phyloP scores from a whole-genome alignment of 1,284 basidiomycete species.

The Boletus sp. region DNA sequence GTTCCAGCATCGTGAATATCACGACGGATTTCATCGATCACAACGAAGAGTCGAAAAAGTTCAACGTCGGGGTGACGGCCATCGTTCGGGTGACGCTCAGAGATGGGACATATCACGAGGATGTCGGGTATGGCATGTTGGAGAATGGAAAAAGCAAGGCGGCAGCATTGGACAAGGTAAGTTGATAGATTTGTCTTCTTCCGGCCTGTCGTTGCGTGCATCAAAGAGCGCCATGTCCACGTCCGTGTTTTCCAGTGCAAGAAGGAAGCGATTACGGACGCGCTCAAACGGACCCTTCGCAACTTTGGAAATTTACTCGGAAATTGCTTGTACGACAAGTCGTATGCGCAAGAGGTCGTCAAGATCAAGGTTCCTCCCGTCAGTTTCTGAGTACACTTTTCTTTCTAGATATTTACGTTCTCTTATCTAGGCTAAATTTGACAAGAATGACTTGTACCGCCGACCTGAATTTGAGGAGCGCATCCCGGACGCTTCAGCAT shows the following conservation, averaged over 20 bases:
- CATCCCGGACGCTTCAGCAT: constrained; percentile 18
- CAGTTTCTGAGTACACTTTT: constrained; percentile 33
- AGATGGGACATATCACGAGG: constrained; percentile 92
- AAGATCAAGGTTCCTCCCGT: constrained; percentile 87
- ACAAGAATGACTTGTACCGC: constrained; percentile 73
- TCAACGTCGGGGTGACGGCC: constrained; percentile 81
- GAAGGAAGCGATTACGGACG: constrained; percentile 98
- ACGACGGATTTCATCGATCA: constrained; percentile 78
- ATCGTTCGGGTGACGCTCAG: constrained; percentile 86
- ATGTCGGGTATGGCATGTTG: constrained; percentile 87
- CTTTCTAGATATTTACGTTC: neutral
- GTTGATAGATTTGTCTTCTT: neutral
- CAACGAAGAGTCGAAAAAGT: constrained; percentile 67
- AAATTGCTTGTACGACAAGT: constrained; percentile 95
- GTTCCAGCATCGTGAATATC: constrained; percentile 79
- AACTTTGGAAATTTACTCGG: constrained; percentile 95
- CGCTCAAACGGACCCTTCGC: constrained; percentile 85
- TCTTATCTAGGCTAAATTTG: constrained; percentile 69
- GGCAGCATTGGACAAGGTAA: constrained; percentile 89
- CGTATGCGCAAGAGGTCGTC: constrained; percentile 81
- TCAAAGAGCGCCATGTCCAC: constrained; percentile 2
- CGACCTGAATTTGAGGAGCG: constrained; percentile 72
- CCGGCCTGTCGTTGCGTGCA: neutral
- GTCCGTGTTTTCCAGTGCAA: constrained; percentile 67
- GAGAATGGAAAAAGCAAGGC: constrained; percentile 90